phyloP scores from a whole-genome alignment of 371 early-diverging fungal species.

The Mycotypha africana region DNA sequence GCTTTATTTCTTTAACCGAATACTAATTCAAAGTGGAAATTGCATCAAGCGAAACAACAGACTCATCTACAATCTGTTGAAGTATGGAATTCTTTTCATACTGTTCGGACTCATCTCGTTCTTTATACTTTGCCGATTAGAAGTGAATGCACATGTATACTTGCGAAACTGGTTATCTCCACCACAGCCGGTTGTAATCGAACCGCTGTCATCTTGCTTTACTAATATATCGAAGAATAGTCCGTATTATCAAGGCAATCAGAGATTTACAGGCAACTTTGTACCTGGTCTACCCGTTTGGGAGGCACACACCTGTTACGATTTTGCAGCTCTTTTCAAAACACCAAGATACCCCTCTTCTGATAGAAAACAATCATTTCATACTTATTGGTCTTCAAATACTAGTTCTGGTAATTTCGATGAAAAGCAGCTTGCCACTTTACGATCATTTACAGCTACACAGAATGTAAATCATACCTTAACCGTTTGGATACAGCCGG shows the following conservation, averaged over 20 bases:
- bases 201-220: slow-evolving; percentile 30
- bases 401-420: slow-evolving; percentile 13
- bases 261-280: slow-evolving; percentile 20
- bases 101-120: slow-evolving; percentile 11
- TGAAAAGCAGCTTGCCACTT: slow-evolving; percentile 27
- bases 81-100: slow-evolving; percentile 2
- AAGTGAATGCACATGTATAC: slow-evolving; percentile 40
- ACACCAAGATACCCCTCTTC: slow-evolving; percentile 12
- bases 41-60: slow-evolving; percentile 18
- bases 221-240: slow-evolving; percentile 12
- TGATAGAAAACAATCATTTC: no score
- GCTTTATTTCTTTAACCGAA: no score
- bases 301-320: slow-evolving; percentile 43
- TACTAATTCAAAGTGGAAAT: neutral
- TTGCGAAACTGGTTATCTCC: slow-evolving; percentile 36
- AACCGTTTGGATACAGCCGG: slow-evolving; percentile 35
- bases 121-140: slow-evolving; percentile 23
- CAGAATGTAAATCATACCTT: slow-evolving; percentile 30
- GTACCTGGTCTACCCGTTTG: slow-evolving; percentile 35
- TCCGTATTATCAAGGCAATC: slow-evolving; percentile 23
- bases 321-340: slow-evolving; percentile 33
- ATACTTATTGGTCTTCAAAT: slow-evolving; percentile 34
- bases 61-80: slow-evolving; percentile 4
- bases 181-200: slow-evolving; percentile 15
- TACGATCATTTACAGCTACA: slow-evolving; percentile 41